phyloP scores from a whole-genome alignment of 2,329 filamentous ascomycete species.

The Alternaria arborescens region DNA sequence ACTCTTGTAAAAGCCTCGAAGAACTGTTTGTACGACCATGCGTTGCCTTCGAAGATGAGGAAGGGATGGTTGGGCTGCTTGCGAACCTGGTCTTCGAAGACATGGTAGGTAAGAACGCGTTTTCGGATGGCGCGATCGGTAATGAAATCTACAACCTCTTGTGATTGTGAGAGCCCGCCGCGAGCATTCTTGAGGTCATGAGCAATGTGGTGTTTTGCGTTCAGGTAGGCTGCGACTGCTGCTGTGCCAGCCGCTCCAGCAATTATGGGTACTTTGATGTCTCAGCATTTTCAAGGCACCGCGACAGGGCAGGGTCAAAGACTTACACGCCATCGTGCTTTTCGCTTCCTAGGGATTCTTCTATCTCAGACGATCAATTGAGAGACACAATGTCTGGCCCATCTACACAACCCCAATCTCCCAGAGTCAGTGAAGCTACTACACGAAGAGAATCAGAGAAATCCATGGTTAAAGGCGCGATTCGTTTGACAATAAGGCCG shows the following conservation, averaged over 20 bases:
- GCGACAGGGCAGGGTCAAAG: not conserved
- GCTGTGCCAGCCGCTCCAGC: slow-evolving; percentile 39
- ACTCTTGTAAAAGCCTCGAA: slow-evolving; percentile 37
- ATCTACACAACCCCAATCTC: not conserved
- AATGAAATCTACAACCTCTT: slow-evolving; percentile 31
- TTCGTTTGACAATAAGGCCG: not conserved
- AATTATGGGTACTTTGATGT: slow-evolving; percentile 35
- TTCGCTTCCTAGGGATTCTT: not conserved
- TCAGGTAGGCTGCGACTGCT: slow-evolving; percentile 47
- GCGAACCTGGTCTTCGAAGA: slow-evolving; percentile 50
- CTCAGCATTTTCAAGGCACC: not conserved
- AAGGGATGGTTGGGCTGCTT: slow-evolving; percentile 43
- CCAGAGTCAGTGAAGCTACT: not conserved
- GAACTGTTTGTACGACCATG: slow-evolving; percentile 47
- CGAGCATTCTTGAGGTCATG: slow-evolving; percentile 35
- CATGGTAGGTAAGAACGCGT: slow-evolving; percentile 40
- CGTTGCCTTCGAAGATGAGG: slow-evolving; percentile 48
- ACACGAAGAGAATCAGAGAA: not conserved
- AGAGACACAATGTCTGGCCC: not conserved
- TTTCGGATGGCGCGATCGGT: slow-evolving; percentile 27
- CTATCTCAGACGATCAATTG: not conserved
- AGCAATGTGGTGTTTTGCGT: slow-evolving; percentile 47
- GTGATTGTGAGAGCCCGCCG: slow-evolving; percentile 27
- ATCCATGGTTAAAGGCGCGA: not conserved
- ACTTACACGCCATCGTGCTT: slow-evolving; percentile 22